These are phyloP conservation scores for Talaromyces sp. DNA, from an alignment of 2,329 filamentous ascomycete genomes.

Conservation along the genomic window DNA sequence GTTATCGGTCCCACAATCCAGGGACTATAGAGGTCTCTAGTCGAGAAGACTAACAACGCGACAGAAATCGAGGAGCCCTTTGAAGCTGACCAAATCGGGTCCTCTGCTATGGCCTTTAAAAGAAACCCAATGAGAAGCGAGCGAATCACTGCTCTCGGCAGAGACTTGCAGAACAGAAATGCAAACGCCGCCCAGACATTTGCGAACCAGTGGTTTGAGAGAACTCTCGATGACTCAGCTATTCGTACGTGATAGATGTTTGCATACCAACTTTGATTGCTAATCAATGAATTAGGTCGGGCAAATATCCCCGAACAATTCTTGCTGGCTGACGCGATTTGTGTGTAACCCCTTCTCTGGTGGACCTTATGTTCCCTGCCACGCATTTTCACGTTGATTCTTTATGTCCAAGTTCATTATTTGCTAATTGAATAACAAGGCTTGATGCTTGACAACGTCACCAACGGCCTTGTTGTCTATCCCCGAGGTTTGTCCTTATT, in stretches of 20 bases:
- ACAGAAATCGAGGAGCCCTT: constrained; percentile 76
- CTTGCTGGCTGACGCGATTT: constrained; percentile 60
- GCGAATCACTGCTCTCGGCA: constrained; percentile 54
- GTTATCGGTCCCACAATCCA: not conserved
- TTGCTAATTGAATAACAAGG: not conserved
- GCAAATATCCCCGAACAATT: constrained; percentile 30
- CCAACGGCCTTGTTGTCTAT: constrained; percentile 69
- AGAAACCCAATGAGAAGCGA: constrained; percentile 46
- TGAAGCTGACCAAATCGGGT: constrained; percentile 72
- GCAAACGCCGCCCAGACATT: constrained; percentile 61
- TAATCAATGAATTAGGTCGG: not conserved
- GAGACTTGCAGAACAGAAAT: constrained; percentile 49
- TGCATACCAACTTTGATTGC: not conserved
- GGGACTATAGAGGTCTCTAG: not conserved
- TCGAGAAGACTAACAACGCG: not conserved
- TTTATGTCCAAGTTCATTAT: not conserved
- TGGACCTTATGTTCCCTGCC: too few species aligned
- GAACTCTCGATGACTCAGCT: constrained; percentile 44
- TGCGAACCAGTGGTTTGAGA: constrained; percentile 69
- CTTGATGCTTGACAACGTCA: constrained; percentile 56
- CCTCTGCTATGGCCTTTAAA: constrained; percentile 48
- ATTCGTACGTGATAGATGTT: constrained; percentile 49
- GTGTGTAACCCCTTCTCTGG: constrained; percentile 43
- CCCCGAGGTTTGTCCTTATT: constrained; percentile 47
- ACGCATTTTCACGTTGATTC: too few species aligned